Evolutionary conservation across 768 basidiomycete genomes (phyloP).

Genomic region (Leccinum olivaceopallidum): DNA sequence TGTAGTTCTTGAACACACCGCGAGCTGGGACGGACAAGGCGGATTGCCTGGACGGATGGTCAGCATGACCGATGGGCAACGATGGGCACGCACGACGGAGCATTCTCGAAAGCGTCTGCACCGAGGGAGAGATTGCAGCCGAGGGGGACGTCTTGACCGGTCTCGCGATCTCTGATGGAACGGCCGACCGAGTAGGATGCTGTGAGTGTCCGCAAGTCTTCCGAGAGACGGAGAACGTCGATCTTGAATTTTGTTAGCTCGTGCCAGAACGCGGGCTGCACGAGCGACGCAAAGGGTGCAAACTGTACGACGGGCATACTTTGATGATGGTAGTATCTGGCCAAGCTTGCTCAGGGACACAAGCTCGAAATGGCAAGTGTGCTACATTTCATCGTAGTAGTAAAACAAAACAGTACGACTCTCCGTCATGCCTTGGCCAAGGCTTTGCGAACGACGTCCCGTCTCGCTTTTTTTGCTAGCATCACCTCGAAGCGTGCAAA

Average conservation of each 20-base stretch:
- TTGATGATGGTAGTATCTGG: neutral
- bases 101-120: constrained; percentile 59
- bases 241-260: constrained; percentile 87
- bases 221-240: constrained; percentile 82
- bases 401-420: neutral
- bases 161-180: constrained; percentile 73
- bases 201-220: constrained; percentile 60
- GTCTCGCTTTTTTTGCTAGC: constrained; percentile 85
- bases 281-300: constrained; percentile 80
- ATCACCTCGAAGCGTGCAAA: constrained; percentile 90
- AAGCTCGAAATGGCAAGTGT: constrained; percentile 12
- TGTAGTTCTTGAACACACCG: constrained; percentile 90
- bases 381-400: neutral
- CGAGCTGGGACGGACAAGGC: constrained; percentile 50
- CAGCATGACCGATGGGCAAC: constrained; percentile 6
- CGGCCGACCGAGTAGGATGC: constrained; percentile 74
- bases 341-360: neutral
- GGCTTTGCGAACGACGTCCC: constrained; percentile 74
- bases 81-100: constrained; percentile 42
- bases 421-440: constrained; percentile 46
- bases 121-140: constrained; percentile 67
- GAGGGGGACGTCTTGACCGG: constrained; percentile 70
- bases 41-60: constrained; percentile 37
- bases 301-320: constrained; percentile 75
- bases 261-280: constrained; percentile 94